A percentile compares a stretch with the other conserved stretches of the same genome.
These are phyloP conservation scores for Fusarium coffeatum DNA, from an alignment of 2,329 filamentous ascomycete genomes.

Conservation along the genomic window DNA sequence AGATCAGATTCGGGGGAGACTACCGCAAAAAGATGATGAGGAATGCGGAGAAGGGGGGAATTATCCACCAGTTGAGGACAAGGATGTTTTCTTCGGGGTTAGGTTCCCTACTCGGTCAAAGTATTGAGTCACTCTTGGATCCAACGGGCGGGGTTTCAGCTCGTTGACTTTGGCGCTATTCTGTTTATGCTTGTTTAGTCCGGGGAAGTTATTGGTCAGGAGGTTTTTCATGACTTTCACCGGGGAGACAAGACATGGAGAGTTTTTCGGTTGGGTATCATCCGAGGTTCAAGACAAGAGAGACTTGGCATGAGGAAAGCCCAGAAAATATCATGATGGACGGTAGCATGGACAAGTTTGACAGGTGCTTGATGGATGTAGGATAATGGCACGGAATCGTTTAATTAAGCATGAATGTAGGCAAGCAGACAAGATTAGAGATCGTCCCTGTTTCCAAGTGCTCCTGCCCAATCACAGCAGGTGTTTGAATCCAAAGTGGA, in stretches of 20 bases:
- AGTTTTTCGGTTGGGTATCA: neutral
- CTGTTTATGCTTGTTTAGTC: neutral
- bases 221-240: neutral
- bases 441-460: rapidly evolving
- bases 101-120: neutral
- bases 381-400: neutral
- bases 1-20: neutral
- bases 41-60: slow-evolving; percentile 1
- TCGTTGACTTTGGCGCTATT: neutral
- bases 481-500: rapidly evolving
- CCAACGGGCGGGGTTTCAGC: slow-evolving; percentile 18
- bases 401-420: neutral
- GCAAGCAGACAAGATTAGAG: neutral
- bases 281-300: neutral
- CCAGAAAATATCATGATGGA: neutral
- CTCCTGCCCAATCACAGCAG: neutral
- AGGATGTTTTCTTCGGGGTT: neutral
- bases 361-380: neutral
- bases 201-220: neutral
- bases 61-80: slow-evolving; percentile 5
- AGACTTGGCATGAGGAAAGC: neutral
- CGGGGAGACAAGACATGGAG: neutral
- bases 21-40: neutral
- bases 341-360: neutral
- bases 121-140: neutral